Conservation (phyloP, 768 basidiomycete genomes). For the Termitomyces sp. region DNA sequence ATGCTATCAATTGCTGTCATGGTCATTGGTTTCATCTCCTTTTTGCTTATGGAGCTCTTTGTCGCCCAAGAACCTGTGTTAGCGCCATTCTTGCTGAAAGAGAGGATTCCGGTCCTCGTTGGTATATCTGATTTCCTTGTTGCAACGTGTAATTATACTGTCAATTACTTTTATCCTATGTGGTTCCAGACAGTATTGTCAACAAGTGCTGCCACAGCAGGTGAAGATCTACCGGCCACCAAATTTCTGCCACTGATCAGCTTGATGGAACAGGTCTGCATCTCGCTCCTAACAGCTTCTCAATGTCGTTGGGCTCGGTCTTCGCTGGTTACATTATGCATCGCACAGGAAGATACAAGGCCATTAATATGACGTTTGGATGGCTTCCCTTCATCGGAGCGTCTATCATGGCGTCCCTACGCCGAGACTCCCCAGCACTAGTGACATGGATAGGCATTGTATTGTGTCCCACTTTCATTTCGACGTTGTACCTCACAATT, state of each 20-base stretch:
- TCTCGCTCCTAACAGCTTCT: conserved; percentile 56
- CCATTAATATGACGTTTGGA: conserved; percentile 58
- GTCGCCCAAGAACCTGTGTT: conserved; percentile 71
- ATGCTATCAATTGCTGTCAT: conserved; percentile 44
- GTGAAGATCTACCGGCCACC: conserved; percentile 17
- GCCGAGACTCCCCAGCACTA: conserved; percentile 44
- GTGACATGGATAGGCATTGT: conserved; percentile 63
- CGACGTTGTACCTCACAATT: not conserved
- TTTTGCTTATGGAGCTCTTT: conserved; percentile 60
- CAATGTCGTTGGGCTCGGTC: conserved; percentile 58
- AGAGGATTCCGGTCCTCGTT: conserved; percentile 70
- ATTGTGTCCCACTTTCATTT: not conserved
- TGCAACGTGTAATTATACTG: conserved; percentile 68
- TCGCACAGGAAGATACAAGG: conserved; percentile 59
- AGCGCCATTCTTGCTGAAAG: conserved; percentile 59
- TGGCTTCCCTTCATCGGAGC: conserved; percentile 59
- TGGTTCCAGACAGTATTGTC: conserved; percentile 83
- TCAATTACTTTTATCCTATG: conserved; percentile 80
- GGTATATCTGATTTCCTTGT: conserved; percentile 74
- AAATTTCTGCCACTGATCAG: too few species aligned
- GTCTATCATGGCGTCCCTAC: conserved; percentile 42
- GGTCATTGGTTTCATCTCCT: conserved; percentile 42
- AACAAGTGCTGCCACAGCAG: conserved; percentile 57
- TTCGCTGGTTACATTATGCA: conserved; percentile 73
- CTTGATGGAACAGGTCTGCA: conserved; percentile 50